phyloP scores from a whole-genome alignment of 768 basidiomycete species.

The Tephrocybe sp. region DNA sequence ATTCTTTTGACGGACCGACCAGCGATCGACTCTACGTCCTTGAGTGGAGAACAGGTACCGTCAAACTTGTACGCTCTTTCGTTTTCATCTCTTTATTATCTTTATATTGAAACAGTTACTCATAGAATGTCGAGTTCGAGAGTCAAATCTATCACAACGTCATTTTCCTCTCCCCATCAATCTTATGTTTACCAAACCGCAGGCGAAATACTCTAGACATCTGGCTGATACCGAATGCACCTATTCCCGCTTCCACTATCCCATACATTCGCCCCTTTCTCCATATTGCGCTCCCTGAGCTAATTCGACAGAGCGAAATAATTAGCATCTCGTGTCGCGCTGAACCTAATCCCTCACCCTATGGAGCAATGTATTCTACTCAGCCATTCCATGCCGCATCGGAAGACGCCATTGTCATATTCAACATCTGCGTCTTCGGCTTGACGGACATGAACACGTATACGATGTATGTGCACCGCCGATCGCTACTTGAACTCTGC shows the following conservation, averaged over 20 bases:
- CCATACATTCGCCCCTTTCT: not conserved
- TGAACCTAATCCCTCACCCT: not conserved
- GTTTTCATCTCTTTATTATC: not conserved
- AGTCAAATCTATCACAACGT: not conserved
- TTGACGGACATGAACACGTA: not conserved
- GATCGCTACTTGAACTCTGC: not conserved
- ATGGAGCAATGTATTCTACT: not conserved
- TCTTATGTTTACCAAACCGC: not conserved
- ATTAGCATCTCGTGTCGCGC: not conserved
- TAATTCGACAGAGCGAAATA: not conserved
- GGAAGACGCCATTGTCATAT: not conserved
- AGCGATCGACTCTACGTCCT: slow-evolving; percentile 11
- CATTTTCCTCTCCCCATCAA: slow-evolving; percentile 1
- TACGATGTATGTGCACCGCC: slow-evolving; percentile 1
- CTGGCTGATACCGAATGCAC: not conserved
- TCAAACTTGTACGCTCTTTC: slow-evolving; percentile 7
- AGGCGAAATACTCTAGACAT: slow-evolving; percentile 1
- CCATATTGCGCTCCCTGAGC: not conserved
- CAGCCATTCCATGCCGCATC: not conserved
- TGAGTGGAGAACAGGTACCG: slow-evolving; percentile 12
- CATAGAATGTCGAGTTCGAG: not conserved
- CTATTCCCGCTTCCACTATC: not conserved
- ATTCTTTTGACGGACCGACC: not conserved
- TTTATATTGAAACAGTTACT: not conserved
- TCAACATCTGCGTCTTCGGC: not conserved